Percentiles rank a stretch among this genome's conserved stretches.
phyloP scores from a whole-genome alignment of 106 monocot genomes.

The Apostasia ramifera region DNA sequence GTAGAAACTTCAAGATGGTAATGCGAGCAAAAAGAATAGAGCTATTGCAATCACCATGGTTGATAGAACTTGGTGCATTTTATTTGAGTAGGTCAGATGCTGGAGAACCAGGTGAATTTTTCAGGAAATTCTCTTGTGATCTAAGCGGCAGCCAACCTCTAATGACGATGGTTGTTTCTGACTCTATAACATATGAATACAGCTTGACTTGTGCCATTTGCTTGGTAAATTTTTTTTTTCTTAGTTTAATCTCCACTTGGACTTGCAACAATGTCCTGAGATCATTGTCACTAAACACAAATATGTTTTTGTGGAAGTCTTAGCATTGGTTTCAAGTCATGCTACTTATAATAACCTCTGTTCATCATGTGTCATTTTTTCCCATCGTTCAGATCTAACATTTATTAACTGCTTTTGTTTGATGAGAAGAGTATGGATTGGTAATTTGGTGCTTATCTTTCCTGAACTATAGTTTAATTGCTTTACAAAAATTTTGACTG shows the following conservation, averaged over 20 bases:
- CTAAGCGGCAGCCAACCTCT: constrained; percentile 34
- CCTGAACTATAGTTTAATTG: too few species aligned
- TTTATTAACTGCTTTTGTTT: too few species aligned
- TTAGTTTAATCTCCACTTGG: neutral
- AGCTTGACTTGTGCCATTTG: constrained; percentile 69
- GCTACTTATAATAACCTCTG: too few species aligned
- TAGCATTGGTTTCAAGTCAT: too few species aligned
- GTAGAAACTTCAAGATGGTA: constrained; percentile 62
- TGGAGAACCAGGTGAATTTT: constrained; percentile 54
- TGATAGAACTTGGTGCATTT: constrained; percentile 79
- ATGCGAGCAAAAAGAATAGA: constrained; percentile 55
- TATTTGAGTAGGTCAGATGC: constrained; percentile 43
- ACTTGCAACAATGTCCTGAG: too few species aligned
- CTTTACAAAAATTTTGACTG: too few species aligned
- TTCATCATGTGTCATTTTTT: too few species aligned
- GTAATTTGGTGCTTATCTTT: too few species aligned
- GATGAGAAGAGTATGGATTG: too few species aligned
- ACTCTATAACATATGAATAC: constrained; percentile 57
- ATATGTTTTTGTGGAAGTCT: too few species aligned
- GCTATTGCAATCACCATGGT: constrained; percentile 78
- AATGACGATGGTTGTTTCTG: constrained; percentile 52
- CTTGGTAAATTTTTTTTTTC: constrained; percentile 41
- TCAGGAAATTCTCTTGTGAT: constrained; percentile 61
- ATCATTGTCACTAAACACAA: too few species aligned
- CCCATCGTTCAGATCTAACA: too few species aligned